phyloP scores from a whole-genome alignment of 2,329 filamentous ascomycete species.

The Endothia cerciana region DNA sequence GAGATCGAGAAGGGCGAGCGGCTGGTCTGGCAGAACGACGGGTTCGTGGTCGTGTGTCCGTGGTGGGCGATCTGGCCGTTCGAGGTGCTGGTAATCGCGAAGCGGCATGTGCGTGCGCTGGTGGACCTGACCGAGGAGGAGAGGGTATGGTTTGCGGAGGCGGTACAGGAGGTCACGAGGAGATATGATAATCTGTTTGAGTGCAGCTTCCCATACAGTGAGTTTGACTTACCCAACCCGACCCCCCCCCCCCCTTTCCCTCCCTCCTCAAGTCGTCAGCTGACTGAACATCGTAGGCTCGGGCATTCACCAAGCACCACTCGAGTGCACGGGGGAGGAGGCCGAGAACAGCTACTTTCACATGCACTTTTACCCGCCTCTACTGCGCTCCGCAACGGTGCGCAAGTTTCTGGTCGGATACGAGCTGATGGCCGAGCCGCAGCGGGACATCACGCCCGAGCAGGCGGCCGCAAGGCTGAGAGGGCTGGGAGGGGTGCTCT shows the following conservation, averaged over 20 bases:
- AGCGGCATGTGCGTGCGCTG: conserved; percentile 80
- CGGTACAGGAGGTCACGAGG: conserved; percentile 84
- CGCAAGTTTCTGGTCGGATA: conserved; percentile 97
- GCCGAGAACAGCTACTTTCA: conserved; percentile 89
- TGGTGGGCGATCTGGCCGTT: conserved; percentile 99
- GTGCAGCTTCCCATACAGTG: conserved; percentile 93
- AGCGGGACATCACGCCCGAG: conserved; percentile 96
- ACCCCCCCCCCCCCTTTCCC: neutral
- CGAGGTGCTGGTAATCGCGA: conserved; percentile 87
- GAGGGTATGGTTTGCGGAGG: conserved; percentile 75
- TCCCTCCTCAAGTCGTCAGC: neutral
- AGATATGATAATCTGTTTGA: conserved; percentile 97
- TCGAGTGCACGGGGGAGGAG: conserved; percentile 80
- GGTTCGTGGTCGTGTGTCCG: conserved; percentile 86
- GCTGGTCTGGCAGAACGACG: conserved; percentile 83
- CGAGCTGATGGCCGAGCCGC: conserved; percentile 96
- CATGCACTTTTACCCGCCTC: conserved; percentile 95
- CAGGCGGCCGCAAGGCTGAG: conserved; percentile 83
- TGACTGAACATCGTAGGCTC: conserved; percentile 59
- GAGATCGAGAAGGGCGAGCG: conserved; percentile 83
- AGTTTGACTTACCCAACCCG: conserved; percentile 38
- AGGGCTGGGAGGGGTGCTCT: conserved; percentile 78
- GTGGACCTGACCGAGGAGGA: conserved; percentile 79
- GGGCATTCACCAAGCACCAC: conserved; percentile 91
- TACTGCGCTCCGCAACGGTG: conserved; percentile 89